phyloP scores from a whole-genome alignment of 2,329 filamentous ascomycete species.

The Lasiodiplodia gonubiensis region DNA sequence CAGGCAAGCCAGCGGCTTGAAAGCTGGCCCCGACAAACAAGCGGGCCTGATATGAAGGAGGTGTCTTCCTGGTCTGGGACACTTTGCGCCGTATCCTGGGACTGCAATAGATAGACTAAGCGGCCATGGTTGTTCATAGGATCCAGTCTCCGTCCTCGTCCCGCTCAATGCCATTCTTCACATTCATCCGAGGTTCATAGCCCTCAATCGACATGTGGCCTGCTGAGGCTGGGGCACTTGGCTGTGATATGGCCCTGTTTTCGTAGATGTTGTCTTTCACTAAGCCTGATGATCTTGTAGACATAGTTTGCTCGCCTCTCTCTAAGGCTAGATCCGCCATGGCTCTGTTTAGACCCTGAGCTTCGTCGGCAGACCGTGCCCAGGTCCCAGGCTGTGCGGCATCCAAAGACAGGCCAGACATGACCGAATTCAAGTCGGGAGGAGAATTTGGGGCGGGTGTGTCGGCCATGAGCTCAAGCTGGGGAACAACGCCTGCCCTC shows the following conservation, averaged over 20 bases:
- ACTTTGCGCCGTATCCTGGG: not conserved
- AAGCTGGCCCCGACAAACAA: not conserved
- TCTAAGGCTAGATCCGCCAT: slow-evolving; percentile 51
- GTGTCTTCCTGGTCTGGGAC: not conserved
- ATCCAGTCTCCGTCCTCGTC: slow-evolving; percentile 28
- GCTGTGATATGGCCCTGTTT: slow-evolving; percentile 32
- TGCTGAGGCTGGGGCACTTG: slow-evolving; percentile 32
- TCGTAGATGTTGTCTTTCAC: slow-evolving; percentile 42
- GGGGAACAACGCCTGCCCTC: slow-evolving; percentile 53
- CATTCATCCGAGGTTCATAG: slow-evolving; percentile 39
- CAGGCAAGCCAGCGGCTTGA: not conserved
- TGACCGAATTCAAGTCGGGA: slow-evolving; percentile 17
- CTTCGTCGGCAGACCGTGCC: slow-evolving; percentile 8
- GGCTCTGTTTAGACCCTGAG: slow-evolving; percentile 36
- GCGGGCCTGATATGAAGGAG: not conserved
- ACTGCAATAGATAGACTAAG: not conserved
- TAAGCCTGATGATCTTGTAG: slow-evolving; percentile 39
- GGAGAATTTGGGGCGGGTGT: not conserved
- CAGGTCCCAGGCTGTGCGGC: not conserved
- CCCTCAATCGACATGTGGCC: slow-evolving; percentile 46
- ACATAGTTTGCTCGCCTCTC: slow-evolving; percentile 47
- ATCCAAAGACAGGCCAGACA: slow-evolving; percentile 15
- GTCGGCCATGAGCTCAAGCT: slow-evolving; percentile 43
- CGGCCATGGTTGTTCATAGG: not conserved
- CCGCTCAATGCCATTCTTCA: not conserved